Conservation (phyloP, 164 flowering plant species). For the Sedum album region DNA sequence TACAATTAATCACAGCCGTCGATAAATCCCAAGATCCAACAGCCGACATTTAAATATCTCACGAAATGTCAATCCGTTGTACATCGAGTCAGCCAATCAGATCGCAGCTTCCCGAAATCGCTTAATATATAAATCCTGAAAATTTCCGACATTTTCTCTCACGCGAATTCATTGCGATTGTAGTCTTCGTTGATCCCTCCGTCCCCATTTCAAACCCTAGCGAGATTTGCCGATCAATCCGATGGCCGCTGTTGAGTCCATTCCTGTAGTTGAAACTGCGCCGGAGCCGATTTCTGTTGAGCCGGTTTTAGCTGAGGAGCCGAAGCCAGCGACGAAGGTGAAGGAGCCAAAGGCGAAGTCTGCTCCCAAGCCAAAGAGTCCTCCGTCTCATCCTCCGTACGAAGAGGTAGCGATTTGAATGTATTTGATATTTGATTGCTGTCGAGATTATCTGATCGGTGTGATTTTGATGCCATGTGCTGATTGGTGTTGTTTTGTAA, state of each 20-base stretch:
- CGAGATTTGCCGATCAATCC: background rate
- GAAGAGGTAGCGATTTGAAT: constrained; percentile 26
- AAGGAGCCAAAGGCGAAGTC: constrained; percentile 13
- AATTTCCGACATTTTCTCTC: background rate
- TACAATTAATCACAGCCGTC: constrained; percentile 20
- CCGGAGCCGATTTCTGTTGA: constrained; percentile 1
- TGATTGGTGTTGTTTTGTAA: too few species aligned
- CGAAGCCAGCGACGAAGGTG: constrained; percentile 2
- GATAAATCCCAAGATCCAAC: constrained; percentile 22
- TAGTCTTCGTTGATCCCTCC: too few species aligned
- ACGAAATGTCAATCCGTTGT: constrained; percentile 26
- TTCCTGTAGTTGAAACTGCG: background rate
- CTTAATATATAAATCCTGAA: constrained; percentile 17
- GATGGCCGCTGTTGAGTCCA: constrained; percentile 18
- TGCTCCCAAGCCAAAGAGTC: constrained; percentile 20
- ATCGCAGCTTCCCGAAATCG: constrained; percentile 9
- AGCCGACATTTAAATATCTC: constrained; percentile 22
- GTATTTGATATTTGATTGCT: background rate
- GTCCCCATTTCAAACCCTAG: constrained; percentile 8
- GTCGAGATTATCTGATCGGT: background rate
- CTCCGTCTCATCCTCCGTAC: constrained; percentile 44
- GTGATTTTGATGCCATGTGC: too few species aligned
- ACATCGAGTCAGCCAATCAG: constrained; percentile 31
- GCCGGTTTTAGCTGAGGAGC: background rate
- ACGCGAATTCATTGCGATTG: background rate